Evolutionary conservation across 169 alveolate genomes (phyloP).

Genomic region (Blepharisma undulans): DNA sequence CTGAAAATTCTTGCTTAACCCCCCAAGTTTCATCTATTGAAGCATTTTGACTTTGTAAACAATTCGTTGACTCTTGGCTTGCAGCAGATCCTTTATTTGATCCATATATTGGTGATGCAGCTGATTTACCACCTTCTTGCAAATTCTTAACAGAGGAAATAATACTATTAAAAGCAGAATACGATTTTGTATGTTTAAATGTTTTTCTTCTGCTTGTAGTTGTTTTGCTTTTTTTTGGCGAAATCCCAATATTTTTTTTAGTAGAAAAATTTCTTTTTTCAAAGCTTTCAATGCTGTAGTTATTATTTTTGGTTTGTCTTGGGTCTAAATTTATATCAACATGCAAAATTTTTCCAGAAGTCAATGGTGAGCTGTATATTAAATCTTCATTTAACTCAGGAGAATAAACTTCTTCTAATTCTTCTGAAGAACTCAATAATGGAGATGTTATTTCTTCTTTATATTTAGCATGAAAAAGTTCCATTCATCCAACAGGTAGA

Average conservation of each 20-base stretch:
- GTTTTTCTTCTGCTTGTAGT: neutral
- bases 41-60: neutral
- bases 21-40: neutral
- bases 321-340: neutral
- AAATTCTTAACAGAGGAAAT: neutral
- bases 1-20: neutral
- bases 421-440: neutral
- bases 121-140: neutral
- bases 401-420: neutral
- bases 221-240: neutral
- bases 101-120: neutral
- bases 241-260: neutral
- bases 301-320: neutral
- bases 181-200: neutral
- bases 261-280: neutral
- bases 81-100: neutral
- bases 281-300: neutral
- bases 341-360: neutral
- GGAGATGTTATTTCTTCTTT: neutral
- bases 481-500: conserved; percentile 49
- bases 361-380: neutral
- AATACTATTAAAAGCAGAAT: neutral
- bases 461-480: conserved; percentile 23
- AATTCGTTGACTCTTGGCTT: neutral
- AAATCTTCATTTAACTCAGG: neutral